Evolutionary conservation across 1,139 yeast species (phyloP).

Genomic region (Lodderomyces pseudojiufengensis): DNA sequence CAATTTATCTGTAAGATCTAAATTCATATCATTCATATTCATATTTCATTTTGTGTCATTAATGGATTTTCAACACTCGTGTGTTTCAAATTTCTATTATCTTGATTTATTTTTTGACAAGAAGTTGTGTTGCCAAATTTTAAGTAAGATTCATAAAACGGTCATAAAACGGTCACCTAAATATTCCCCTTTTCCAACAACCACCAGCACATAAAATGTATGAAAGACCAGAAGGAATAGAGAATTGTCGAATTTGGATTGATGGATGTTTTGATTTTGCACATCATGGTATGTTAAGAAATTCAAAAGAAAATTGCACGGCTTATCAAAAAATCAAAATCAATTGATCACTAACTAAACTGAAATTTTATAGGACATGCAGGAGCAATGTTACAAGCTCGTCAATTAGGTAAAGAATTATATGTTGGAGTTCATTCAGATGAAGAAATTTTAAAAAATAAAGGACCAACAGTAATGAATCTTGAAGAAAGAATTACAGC

Average conservation of each 20-base stretch:
- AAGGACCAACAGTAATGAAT: conserved; percentile 93
- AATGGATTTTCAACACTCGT: no score
- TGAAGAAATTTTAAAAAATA: conserved; percentile 73
- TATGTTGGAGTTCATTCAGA: conserved; percentile 91
- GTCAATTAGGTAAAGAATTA: conserved; percentile 69
- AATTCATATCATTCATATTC: no score
- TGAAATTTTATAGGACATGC: conserved; percentile 59
- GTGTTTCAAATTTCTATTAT: no score
- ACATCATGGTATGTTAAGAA: conserved; percentile 69
- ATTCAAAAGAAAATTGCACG: no score
- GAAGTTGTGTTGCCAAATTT: no score
- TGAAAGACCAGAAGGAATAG: conserved; percentile 45
- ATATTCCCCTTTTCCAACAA: not conserved
- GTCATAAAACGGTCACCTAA: no score
- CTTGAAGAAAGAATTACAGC: conserved; percentile 75
- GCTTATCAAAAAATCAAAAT: no score
- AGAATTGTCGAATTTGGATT: conserved; percentile 65
- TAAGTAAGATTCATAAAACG: no score
- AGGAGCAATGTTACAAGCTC: conserved; percentile 92
- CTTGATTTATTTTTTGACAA: no score
- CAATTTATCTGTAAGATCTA: no score
- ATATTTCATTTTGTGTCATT: no score
- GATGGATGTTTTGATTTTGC: conserved; percentile 98
- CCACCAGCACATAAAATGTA: conserved; percentile 22
- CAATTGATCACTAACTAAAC: not conserved